Evolutionary conservation across 352 stramenopile species (phyloP).

Genomic region (Blastocystis hominis): DNA sequence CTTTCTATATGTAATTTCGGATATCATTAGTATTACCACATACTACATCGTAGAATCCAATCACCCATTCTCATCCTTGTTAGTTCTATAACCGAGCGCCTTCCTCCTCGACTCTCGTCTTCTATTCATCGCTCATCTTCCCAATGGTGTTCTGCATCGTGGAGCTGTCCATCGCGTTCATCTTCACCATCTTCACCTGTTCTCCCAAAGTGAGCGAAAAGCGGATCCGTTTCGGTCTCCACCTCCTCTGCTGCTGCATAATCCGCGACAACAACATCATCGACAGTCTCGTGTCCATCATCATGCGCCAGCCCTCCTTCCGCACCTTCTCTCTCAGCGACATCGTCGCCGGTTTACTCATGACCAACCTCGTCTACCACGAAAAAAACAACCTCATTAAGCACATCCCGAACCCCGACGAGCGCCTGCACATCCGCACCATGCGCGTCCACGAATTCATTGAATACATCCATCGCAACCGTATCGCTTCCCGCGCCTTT

Average conservation of each 20-base stretch:
- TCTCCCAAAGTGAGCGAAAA: constrained; percentile 12
- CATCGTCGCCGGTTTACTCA: background rate
- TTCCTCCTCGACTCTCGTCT: background rate
- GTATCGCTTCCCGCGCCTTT: background rate
- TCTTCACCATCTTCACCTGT: background rate
- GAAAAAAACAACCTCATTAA: background rate
- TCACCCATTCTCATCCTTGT: background rate
- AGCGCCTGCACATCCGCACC: background rate
- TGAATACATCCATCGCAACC: background rate
- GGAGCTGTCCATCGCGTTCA: background rate
- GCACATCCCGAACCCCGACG: background rate
- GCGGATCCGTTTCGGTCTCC: background rate
- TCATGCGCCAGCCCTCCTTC: constrained; percentile 13
- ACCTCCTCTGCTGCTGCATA: background rate
- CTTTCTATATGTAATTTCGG: background rate
- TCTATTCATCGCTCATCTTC: background rate
- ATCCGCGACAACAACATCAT: constrained; percentile 34
- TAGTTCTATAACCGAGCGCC: background rate
- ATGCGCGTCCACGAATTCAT: constrained; percentile 41
- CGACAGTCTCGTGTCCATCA: background rate
- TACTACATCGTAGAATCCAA: background rate
- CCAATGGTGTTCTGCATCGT: background rate
- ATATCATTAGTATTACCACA: background rate
- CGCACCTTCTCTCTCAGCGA: background rate
- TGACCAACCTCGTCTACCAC: constrained; percentile 41